Conservation (phyloP, 345 rosid genomes). For the Salix dunnii region DNA sequence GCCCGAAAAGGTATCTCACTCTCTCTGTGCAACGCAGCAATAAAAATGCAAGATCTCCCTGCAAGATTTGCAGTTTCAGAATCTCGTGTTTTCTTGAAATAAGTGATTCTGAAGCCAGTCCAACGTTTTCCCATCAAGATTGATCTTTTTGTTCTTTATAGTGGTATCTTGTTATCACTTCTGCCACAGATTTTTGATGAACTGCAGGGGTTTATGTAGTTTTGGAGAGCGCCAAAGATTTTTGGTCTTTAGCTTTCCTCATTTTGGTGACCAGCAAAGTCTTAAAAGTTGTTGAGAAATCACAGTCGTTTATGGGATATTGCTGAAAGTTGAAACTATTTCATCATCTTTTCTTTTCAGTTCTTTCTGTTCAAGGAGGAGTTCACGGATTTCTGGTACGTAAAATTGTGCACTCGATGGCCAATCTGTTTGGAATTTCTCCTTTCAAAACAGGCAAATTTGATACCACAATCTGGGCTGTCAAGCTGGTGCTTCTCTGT, state of each 20-base stretch:
- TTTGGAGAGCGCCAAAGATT: neutral
- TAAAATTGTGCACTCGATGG: constrained; percentile 16
- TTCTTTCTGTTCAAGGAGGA: neutral
- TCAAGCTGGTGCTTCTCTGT: constrained; percentile 28
- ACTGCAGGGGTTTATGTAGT: neutral
- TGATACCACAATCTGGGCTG: constrained; percentile 26
- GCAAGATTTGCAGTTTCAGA: neutral
- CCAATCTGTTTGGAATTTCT: constrained; percentile 9
- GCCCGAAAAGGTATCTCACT: neutral
- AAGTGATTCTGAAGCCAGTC: neutral
- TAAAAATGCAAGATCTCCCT: neutral
- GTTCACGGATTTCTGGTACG: neutral
- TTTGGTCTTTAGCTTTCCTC: neutral
- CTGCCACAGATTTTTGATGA: neutral
- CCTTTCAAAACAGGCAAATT: constrained; percentile 10
- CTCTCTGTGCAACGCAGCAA: neutral
- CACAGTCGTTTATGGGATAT: too few relatives aligned
- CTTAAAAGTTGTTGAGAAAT: too few relatives aligned
- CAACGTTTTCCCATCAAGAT: neutral
- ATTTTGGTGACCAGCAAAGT: too few relatives aligned
- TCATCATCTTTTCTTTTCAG: neutral
- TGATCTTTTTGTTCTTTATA: neutral
- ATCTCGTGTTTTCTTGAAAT: neutral
- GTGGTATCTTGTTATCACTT: neutral
- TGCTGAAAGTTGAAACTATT: neutral